A percentile compares a stretch with the other conserved stretches of the same genome.
Conservation (phyloP, 2,329 filamentous ascomycete genomes). For the Pseudohalonectria lignicola region DNA sequence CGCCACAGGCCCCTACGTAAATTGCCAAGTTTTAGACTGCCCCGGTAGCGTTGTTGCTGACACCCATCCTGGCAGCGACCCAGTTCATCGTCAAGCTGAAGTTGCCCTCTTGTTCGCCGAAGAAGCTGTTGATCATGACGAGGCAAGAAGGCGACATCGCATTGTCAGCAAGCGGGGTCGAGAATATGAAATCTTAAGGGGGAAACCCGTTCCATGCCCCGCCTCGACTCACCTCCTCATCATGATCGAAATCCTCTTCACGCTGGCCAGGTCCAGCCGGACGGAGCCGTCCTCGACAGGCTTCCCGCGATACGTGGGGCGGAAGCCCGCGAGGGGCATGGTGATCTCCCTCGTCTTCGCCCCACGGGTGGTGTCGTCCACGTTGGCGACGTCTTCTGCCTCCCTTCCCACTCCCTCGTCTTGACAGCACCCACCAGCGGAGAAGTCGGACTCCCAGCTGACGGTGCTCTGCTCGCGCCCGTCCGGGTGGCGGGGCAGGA, state of each 20-base stretch:
- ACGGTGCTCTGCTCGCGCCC: constrained; percentile 62
- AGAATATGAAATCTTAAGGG: no score
- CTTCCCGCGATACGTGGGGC: constrained; percentile 63
- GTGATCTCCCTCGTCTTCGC: constrained; percentile 28
- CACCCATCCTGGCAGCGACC: background rate
- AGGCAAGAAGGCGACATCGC: no score
- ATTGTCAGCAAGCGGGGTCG: no score
- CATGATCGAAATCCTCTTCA: constrained; percentile 67
- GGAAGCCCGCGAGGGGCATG: constrained; percentile 54
- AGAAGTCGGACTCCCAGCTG: constrained; percentile 66
- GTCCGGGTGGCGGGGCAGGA: constrained; percentile 44
- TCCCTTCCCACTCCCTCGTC: constrained; percentile 15
- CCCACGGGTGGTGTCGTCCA: constrained; percentile 10
- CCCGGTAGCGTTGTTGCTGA: no score
- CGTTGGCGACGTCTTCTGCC: constrained; percentile 25
- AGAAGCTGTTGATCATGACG: no score
- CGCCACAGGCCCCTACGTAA: no score
- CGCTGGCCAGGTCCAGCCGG: constrained; percentile 43
- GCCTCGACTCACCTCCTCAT: constrained; percentile 61
- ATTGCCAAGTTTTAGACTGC: no score
- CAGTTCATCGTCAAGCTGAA: constrained; percentile 43
- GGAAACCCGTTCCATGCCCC: no score
- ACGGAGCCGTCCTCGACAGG: constrained; percentile 44
- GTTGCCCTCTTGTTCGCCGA: constrained; percentile 59
- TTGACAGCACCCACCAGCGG: no score